Evolutionary conservation across 2,329 filamentous ascomycete species (phyloP), one percentile per base, ranked within the genome.

Genomic region (Verticillium nonalfalfae): DNA sequence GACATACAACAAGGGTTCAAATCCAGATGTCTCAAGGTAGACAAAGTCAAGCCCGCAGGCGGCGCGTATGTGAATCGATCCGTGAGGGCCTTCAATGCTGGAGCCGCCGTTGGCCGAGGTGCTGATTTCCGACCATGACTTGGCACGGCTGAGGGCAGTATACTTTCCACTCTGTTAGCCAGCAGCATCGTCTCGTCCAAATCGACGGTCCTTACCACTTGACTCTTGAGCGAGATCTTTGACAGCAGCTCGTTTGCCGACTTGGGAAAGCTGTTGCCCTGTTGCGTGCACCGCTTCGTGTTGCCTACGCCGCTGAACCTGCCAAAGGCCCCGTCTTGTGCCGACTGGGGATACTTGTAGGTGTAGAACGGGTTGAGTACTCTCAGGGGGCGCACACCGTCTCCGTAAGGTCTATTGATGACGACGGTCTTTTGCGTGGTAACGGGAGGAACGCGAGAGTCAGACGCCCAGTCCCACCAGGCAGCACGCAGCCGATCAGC

Each of bases 381-480:
- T 5, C 69, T 71, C 34, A 75, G 69, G 4, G 63, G 35, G 15
- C 57, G 64, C 21, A 76, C 58, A 15, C 35, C 45, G 15, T 56
- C 56, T 21, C 75, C 75, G 26, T 72, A 68, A 3, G 81, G 77
- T 18, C 79, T 72, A n/a, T 74, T 75, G 62, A 83, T 70, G 5
- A 61, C 73, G 57, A 78, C 68, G 11, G 69, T 76, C 50, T 70
- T 65, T 33, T 69, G 67, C 1, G 70, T 69, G 2, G 72, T 76
- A n/a, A 76, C 74, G 0, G 68, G 65, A 3, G 83, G 82, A 3
- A 85, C 73, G n/a, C 65, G 63, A 3, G 74, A 64, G 38, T 78
- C 68, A 2, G 65, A 62, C 2, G 76, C 81, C 82, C 81, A 85
- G 70, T 85, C 82, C 83, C 82, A 85, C 70, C 75, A 84, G 2